Percentiles rank a stretch among this genome's conserved stretches.
Conservation (phyloP, 2,329 filamentous ascomycete genomes). For the Fusarium sambucinum region DNA sequence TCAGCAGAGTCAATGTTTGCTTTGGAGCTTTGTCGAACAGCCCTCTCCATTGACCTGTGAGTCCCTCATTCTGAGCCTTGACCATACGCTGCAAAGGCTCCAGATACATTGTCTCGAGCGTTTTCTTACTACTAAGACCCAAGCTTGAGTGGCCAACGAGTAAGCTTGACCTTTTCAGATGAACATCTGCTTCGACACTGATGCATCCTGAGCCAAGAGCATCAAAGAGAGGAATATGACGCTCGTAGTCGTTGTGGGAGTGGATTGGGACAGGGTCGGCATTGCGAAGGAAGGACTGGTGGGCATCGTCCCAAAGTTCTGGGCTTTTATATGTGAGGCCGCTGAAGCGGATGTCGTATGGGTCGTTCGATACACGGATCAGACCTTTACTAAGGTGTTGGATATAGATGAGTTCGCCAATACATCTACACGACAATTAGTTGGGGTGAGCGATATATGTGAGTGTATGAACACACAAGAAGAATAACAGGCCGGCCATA, state of each 20-base stretch:
- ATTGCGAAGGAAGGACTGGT: constrained; percentile 19
- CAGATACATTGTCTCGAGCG: neutral
- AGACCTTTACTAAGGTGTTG: neutral
- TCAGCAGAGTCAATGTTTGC: constrained; percentile 10
- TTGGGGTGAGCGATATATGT: too few relatives aligned
- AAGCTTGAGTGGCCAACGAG: constrained; percentile 14
- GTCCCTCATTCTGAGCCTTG: constrained; percentile 1
- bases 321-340: constrained; percentile 15
- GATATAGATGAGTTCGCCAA: constrained; percentile 17
- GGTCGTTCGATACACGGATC: constrained; percentile 19
- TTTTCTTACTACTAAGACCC: neutral
- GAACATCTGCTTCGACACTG: constrained; percentile 24
- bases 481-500: neutral
- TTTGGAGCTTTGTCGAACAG: constrained; percentile 6
- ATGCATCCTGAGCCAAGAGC: constrained; percentile 23
- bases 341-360: constrained; percentile 25
- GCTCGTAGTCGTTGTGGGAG: constrained; percentile 28
- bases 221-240: constrained; percentile 21
- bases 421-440: neutral
- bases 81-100: constrained; percentile 21
- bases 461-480: neutral
- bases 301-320: constrained; percentile 21
- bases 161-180: neutral
- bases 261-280: constrained; percentile 14
- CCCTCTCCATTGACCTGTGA: neutral